Evolutionary conservation across 306 rosid genomes (phyloP).

Genomic region (Bauhinia variegata): DNA sequence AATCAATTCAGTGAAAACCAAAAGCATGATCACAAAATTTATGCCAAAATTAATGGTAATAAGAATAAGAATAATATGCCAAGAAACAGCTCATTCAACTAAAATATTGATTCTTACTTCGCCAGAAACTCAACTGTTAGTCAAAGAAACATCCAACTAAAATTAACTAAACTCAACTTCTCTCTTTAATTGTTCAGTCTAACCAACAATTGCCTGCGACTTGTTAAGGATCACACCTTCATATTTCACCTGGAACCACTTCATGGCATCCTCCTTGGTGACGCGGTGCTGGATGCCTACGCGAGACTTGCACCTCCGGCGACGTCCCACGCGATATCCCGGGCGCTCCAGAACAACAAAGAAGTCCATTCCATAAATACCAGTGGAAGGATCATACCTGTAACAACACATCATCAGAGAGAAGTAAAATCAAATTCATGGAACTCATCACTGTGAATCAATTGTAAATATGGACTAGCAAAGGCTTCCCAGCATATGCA

Average conservation of each 20-base stretch:
- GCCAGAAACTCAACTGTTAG: too few species aligned
- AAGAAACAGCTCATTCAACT: too few species aligned
- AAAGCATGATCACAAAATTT: too few species aligned
- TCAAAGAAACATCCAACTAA: not conserved
- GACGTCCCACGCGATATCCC: constrained; percentile 63
- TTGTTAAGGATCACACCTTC: constrained; percentile 73
- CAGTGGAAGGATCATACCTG: constrained; percentile 69
- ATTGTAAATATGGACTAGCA: not conserved
- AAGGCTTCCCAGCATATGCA: not conserved
- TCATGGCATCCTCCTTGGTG: constrained; percentile 65
- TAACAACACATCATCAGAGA: too few species aligned
- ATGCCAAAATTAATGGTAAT: too few species aligned
- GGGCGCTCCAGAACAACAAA: constrained; percentile 63
- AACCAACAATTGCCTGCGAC: constrained; percentile 46
- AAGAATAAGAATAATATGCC: too few species aligned
- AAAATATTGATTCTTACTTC: too few species aligned
- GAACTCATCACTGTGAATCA: not conserved
- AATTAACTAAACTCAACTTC: constrained; percentile 7
- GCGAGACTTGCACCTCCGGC: constrained; percentile 59
- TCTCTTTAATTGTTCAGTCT: not conserved
- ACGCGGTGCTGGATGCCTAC: constrained; percentile 70
- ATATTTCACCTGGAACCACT: constrained; percentile 69
- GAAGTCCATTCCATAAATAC: constrained; percentile 72
- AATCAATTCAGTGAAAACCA: too few species aligned
- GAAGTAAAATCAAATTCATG: too few species aligned